These are phyloP conservation scores for Taphrina sp. DNA, from an alignment of 1,139 yeast genomes.

Conservation along the genomic window DNA sequence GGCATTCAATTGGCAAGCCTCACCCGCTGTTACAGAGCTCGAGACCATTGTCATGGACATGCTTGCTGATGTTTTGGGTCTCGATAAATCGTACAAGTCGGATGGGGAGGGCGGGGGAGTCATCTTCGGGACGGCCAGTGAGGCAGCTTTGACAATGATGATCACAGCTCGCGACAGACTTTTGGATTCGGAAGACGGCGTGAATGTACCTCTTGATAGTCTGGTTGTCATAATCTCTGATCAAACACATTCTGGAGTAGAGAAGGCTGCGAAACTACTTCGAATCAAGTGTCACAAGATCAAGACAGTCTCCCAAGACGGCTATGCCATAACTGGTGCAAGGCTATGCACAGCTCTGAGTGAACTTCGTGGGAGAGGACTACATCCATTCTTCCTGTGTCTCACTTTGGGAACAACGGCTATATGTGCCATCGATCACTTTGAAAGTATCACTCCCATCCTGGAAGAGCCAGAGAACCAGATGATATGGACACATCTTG, in stretches of 20 bases:
- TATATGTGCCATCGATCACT: conserved; percentile 38
- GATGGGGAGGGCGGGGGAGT: conserved; percentile 39
- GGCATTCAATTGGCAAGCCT: conserved; percentile 40
- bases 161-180: conserved; percentile 39
- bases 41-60: conserved; percentile 40
- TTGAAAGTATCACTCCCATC: conserved; percentile 35
- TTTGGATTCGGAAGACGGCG: conserved; percentile 32
- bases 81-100: conserved; percentile 37
- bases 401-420: conserved; percentile 40
- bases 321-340: conserved; percentile 36
- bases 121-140: conserved; percentile 40
- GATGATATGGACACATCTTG: conserved; percentile 38
- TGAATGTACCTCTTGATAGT: conserved; percentile 34
- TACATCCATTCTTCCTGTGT: conserved; percentile 38
- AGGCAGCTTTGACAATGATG: conserved; percentile 38
- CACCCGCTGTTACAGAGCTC: conserved; percentile 40
- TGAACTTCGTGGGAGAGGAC: conserved; percentile 34
- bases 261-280: conserved; percentile 39
- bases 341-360: conserved; percentile 34
- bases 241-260: conserved; percentile 39
- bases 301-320: conserved; percentile 36
- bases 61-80: conserved; percentile 38
- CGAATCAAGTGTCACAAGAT: conserved; percentile 37
- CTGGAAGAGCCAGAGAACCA: conserved; percentile 24
- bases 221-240: conserved; percentile 38